Percentiles rank a stretch among this genome's conserved stretches.
Evolutionary conservation across 208 protist species (phyloP).

Genomic region (Trypanosoma mega): DNA sequence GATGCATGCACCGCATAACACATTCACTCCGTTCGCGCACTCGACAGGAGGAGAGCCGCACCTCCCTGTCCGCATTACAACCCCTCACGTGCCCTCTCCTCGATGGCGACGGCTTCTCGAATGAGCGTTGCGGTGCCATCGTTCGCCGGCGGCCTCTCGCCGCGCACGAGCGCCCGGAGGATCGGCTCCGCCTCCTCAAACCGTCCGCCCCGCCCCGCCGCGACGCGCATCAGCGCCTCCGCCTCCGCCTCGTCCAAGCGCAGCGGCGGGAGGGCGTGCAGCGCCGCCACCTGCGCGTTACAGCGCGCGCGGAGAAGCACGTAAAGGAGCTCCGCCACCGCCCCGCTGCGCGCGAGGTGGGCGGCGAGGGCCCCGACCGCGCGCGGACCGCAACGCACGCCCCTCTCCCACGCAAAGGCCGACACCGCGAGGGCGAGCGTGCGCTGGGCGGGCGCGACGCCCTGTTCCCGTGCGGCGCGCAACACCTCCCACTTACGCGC

Average conservation of each 20-base stretch:
- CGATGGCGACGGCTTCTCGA: not conserved
- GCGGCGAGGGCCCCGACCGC: constrained; percentile 52
- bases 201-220: constrained; percentile 13
- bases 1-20: too few species aligned
- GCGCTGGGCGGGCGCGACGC: constrained; percentile 36
- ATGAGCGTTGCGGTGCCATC: constrained; percentile 7
- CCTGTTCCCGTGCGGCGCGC: constrained; percentile 19
- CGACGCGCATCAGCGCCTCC: constrained; percentile 24
- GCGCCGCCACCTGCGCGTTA: constrained; percentile 45
- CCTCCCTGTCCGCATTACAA: too few species aligned
- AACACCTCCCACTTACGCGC: constrained; percentile 81
- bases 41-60: too few species aligned
- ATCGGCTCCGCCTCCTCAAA: constrained; percentile 31
- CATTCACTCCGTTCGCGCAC: too few species aligned
- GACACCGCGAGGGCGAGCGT: constrained; percentile 61
- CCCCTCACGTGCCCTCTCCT: not conserved
- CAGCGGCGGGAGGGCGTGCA: constrained; percentile 39
- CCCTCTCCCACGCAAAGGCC: constrained; percentile 63
- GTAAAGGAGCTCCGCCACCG: constrained; percentile 42
- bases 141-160: constrained; percentile 11
- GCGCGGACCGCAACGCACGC: constrained; percentile 65
- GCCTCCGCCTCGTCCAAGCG: constrained; percentile 33
- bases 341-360: constrained; percentile 29
- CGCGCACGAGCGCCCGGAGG: constrained; percentile 28
- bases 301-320: constrained; percentile 53